Base-by-base conservation (phyloP, 1,284 basidiomycete species). In the Somion occarium region DNA sequence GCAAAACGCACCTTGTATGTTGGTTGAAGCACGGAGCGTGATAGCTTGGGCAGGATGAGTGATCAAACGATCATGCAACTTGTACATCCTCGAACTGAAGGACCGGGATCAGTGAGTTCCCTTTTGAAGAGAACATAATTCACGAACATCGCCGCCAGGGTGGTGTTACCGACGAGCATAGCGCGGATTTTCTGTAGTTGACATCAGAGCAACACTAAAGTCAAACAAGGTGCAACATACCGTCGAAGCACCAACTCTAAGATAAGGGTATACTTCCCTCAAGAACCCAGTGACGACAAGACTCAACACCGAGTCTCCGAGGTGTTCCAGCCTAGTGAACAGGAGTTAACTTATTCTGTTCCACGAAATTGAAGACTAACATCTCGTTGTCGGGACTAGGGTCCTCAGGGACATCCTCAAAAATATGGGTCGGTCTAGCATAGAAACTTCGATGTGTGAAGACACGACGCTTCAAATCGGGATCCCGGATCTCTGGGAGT, bases 301-400 rank as follows among this genome's bases (percentile, higher is more conserved):
- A 15, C 79, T 79, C 1, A 90, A 70, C 24, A 90, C 85, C 4
- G 79, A 72, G 60, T 90, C 87, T 0, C 88, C 87, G 2, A 89
- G 69, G 64, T 87, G 83, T 61, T 90, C 87, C 50, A 78, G 75
- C 62, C 87, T 90, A 59, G 19, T n/a, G n/a, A n/a, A n/a, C n/a
- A n/a, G n/a, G 22, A 34, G 25, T 18, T 5, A 43, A 4, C 19
- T 12, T 13, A 34, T 27, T 34, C 30, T 34, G 20, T 37, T 19
- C 37, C 20, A 22, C 38, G 44, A 12, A 5, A 25, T 20, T 38
- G 67, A 71, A 58, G 7, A 34, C 30, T 34, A 7, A 34, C 87
- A 80, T 83, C 69, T 90, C 87, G 56, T 90, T 88, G 60, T 90
- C 87, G 9, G 85, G 87, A 49, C 83, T 83, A 2, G 76, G 81